These are phyloP conservation scores for Tulasnella sp. DNA, from an alignment of 768 basidiomycete genomes.

Conservation along the genomic window DNA sequence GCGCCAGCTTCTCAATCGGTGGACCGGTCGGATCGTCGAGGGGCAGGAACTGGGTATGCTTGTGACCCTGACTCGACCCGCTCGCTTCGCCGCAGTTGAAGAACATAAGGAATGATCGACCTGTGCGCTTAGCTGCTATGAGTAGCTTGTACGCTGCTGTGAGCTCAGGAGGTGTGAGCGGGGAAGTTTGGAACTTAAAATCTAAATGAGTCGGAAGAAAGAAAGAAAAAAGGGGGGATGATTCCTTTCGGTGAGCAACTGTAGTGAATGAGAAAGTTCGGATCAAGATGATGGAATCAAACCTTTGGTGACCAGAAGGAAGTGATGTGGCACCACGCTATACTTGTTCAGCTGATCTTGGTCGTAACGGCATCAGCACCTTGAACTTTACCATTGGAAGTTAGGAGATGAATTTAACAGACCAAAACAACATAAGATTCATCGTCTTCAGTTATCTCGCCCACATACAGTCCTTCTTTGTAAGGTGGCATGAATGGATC, in stretches of 20 bases:
- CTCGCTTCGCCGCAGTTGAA: slow-evolving; percentile 84
- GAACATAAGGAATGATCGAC: slow-evolving; percentile 63
- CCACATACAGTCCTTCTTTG: slow-evolving; percentile 60
- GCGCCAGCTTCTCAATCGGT: slow-evolving; percentile 66
- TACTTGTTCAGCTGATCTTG: slow-evolving; percentile 67
- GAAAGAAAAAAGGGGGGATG: neutral
- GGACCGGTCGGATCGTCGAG: slow-evolving; percentile 47
- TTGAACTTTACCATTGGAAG: neutral
- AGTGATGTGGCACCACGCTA: slow-evolving; percentile 73
- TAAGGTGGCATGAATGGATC: slow-evolving; percentile 89
- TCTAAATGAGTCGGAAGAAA: slow-evolving; percentile 35
- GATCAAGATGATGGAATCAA: neutral
- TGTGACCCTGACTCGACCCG: slow-evolving; percentile 84
- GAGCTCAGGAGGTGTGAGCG: slow-evolving; percentile 68
- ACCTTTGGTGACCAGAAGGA: slow-evolving; percentile 84
- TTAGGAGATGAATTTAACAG: slow-evolving; percentile 22
- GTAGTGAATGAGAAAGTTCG: neutral
- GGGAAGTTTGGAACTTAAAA: slow-evolving; percentile 66
- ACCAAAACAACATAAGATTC: slow-evolving; percentile 62
- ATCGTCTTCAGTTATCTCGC: slow-evolving; percentile 57
- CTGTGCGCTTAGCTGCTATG: slow-evolving; percentile 50
- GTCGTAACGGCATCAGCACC: neutral
- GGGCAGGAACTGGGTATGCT: slow-evolving; percentile 83
- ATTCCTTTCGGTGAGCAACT: neutral
- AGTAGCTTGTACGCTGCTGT: slow-evolving; percentile 68